A percentile compares a stretch with the other conserved stretches of the same genome.
phyloP scores from a whole-genome alignment of 1,284 basidiomycete species.

The Farysia itapuensis region DNA sequence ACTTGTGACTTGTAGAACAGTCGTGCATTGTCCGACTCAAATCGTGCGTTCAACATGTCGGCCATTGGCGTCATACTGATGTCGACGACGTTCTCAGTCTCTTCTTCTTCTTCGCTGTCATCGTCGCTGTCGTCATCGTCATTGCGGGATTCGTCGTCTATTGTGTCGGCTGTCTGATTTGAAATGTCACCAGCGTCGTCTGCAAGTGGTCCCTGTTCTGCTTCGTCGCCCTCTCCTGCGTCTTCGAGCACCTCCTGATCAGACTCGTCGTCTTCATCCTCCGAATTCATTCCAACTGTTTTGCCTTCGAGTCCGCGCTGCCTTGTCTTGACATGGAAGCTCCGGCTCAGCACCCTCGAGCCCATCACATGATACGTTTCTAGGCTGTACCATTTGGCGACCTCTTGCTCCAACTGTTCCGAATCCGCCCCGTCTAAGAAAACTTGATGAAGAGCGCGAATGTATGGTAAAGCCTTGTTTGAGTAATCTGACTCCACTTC shows the following conservation, averaged over 20 bases:
- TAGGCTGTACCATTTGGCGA: slow-evolving; percentile 68
- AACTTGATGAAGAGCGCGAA: slow-evolving; percentile 47
- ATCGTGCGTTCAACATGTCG: slow-evolving; percentile 69
- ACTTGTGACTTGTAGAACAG: slow-evolving; percentile 75
- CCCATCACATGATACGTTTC: slow-evolving; percentile 86
- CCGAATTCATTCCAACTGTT: slow-evolving; percentile 42
- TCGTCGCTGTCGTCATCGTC: slow-evolving; percentile 33
- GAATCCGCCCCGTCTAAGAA: slow-evolving; percentile 23
- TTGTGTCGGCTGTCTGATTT: slow-evolving; percentile 3
- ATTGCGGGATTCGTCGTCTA: slow-evolving; percentile 5
- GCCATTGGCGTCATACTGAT: slow-evolving; percentile 96
- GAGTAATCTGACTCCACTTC: slow-evolving; percentile 78
- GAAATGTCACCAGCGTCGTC: slow-evolving; percentile 17
- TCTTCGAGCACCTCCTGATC: slow-evolving; percentile 41
- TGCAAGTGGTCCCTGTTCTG: slow-evolving; percentile 7
- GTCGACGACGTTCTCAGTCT: slow-evolving; percentile 64
- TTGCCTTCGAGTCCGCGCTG: slow-evolving; percentile 28
- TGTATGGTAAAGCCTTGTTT: slow-evolving; percentile 57
- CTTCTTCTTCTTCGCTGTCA: slow-evolving; percentile 25
- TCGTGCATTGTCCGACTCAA: slow-evolving; percentile 64
- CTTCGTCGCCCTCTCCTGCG: slow-evolving; percentile 26
- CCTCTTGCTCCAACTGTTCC: slow-evolving; percentile 42
- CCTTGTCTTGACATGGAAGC: slow-evolving; percentile 70
- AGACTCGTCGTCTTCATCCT: slow-evolving; percentile 31
- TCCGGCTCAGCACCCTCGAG: slow-evolving; percentile 86